Evolutionary conservation across 2,329 filamentous ascomycete species (phyloP).

Genomic region (Penicillium sp.): DNA sequence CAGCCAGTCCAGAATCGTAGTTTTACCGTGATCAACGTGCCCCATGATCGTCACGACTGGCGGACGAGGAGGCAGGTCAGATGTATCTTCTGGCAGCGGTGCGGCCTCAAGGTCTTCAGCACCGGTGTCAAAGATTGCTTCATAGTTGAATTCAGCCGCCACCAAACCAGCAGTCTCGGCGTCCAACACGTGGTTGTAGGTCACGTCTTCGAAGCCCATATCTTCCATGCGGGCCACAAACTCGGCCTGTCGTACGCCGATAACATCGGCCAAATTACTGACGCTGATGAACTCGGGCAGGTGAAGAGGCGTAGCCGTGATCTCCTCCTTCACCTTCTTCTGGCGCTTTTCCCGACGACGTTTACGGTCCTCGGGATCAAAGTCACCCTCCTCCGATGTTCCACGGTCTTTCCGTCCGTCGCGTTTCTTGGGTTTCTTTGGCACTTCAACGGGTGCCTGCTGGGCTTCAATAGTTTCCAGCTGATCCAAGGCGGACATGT

Average conservation of each 20-base stretch:
- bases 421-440: constrained; percentile 26
- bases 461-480: constrained; percentile 16
- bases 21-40: constrained; percentile 98
- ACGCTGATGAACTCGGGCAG: constrained; percentile 92
- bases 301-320: constrained; percentile 63
- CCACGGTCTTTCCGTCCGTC: constrained; percentile 26
- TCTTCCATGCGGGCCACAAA: constrained; percentile 77
- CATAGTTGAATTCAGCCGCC: constrained; percentile 88
- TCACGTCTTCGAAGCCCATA: constrained; percentile 86
- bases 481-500: constrained; percentile 31
- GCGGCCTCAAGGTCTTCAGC: constrained; percentile 72
- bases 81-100: constrained; percentile 67
- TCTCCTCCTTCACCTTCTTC: constrained; percentile 44
- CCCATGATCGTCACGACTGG: constrained; percentile 99
- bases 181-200: constrained; percentile 81
- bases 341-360: constrained; percentile 33
- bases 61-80: constrained; percentile 70
- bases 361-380: constrained; percentile 41
- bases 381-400: constrained; percentile 35
- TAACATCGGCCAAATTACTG: constrained; percentile 72
- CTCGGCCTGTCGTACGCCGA: constrained; percentile 68
- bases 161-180: constrained; percentile 88
- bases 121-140: constrained; percentile 70
- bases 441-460: constrained; percentile 3
- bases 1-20: constrained; percentile 89